These are phyloP conservation scores for Xylariales sp. DNA, from an alignment of 2,329 filamentous ascomycete genomes.

Conservation along the genomic window DNA sequence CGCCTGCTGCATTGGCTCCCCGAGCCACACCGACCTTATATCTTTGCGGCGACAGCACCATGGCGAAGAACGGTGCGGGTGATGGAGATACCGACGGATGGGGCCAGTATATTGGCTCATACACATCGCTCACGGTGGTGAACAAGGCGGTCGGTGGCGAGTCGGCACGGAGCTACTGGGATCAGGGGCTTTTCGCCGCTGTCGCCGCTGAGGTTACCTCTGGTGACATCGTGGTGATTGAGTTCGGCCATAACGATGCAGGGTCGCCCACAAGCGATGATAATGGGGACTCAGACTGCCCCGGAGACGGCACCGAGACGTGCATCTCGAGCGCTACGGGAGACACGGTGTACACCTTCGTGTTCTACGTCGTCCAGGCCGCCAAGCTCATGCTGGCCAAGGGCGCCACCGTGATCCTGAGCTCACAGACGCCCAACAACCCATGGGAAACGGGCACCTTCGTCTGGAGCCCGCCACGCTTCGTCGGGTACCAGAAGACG, in stretches of 20 bases:
- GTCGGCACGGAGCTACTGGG: constrained; percentile 57
- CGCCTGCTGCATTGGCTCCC: constrained; percentile 9
- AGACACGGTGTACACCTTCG: constrained; percentile 24
- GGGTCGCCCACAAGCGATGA: constrained; percentile 47
- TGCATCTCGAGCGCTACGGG: constrained; percentile 34
- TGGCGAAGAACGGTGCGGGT: constrained; percentile 38
- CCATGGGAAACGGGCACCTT: constrained; percentile 53
- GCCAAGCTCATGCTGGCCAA: constrained; percentile 35
- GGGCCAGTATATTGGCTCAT: constrained; percentile 53
- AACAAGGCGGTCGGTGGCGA: constrained; percentile 61
- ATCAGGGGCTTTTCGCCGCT: constrained; percentile 55
- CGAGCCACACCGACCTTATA: constrained; percentile 36
- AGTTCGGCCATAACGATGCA: constrained; percentile 70
- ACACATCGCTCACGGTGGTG: constrained; percentile 40
- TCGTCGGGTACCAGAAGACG: constrained; percentile 44
- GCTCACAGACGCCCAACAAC: constrained; percentile 50
- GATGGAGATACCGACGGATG: constrained; percentile 43
- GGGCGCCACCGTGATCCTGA: constrained; percentile 58
- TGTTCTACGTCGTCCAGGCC: constrained; percentile 20
- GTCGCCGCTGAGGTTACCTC: constrained; percentile 43
- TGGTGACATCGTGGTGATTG: constrained; percentile 63
- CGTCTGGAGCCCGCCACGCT: constrained; percentile 41
- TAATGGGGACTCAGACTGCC: constrained; percentile 58
- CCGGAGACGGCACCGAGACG: constrained; percentile 45
- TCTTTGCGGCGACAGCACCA: constrained; percentile 51